Conservation (phyloP, 768 basidiomycete species). For the Boletales sp. region DNA sequence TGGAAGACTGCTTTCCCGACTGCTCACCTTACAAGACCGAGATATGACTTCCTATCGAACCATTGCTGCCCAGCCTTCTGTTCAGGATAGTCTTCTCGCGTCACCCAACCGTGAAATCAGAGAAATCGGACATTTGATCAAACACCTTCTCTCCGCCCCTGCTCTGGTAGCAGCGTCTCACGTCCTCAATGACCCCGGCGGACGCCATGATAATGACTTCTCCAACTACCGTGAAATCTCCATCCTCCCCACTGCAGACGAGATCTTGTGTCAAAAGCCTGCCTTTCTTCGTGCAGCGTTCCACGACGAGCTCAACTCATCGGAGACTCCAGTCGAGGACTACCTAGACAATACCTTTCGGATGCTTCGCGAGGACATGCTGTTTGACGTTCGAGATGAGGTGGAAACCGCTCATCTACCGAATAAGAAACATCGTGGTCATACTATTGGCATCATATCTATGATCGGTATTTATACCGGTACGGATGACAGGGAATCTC, state of each 20-base stretch:
- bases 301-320: conserved; percentile 9
- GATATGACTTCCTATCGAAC: conserved; percentile 35
- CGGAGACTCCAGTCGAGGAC: conserved; percentile 33
- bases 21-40: conserved; percentile 36
- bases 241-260: conserved; percentile 61
- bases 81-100: conserved; percentile 20
- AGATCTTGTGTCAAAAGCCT: conserved; percentile 41
- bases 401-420: conserved; percentile 35
- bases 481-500: conserved; percentile 17
- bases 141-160: conserved; percentile 32
- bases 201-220: conserved; percentile 69
- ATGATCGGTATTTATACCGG: conserved; percentile 36
- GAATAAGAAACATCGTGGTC: conserved; percentile 36
- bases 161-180: conserved; percentile 13
- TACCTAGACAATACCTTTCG: conserved; percentile 66
- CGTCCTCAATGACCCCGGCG: conserved; percentile 42
- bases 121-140: conserved; percentile 37
- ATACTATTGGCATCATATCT: conserved; percentile 30
- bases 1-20: conserved; percentile 46
- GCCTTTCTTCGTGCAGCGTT: conserved; percentile 48
- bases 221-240: conserved; percentile 52
- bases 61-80: conserved; percentile 28
- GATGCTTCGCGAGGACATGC: conserved; percentile 60
- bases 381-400: conserved; percentile 54
- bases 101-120: conserved; percentile 28